Percentiles rank a stretch among this genome's conserved stretches.
These are phyloP conservation scores for Ceratobasidium sp. DNA, from an alignment of 1,284 basidiomycete species.

Conservation along the genomic window DNA sequence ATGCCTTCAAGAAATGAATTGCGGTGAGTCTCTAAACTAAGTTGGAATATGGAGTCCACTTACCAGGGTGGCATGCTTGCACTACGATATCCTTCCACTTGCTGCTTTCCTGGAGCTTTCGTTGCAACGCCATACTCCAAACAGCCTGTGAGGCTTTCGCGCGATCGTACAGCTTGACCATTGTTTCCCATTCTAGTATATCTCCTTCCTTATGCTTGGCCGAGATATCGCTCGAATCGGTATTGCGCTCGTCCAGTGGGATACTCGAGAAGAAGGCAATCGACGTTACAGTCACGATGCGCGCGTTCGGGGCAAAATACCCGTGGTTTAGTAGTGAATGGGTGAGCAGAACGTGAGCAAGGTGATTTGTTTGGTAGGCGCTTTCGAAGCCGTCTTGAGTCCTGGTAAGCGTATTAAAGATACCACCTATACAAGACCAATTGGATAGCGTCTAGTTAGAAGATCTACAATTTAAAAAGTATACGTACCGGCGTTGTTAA, in stretches of 20 bases:
- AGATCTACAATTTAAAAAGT: neutral
- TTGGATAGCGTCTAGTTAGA: too few relatives aligned
- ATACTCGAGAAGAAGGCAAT: constrained; percentile 44
- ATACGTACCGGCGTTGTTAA: constrained; percentile 49
- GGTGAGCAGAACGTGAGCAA: constrained; percentile 36
- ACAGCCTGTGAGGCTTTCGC: constrained; percentile 47
- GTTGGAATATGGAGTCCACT: neutral
- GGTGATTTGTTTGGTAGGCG: constrained; percentile 44
- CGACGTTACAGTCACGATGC: constrained; percentile 48
- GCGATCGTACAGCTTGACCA: constrained; percentile 41
- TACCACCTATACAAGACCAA: constrained; percentile 33
- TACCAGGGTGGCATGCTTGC: constrained; percentile 49
- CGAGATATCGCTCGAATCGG: constrained; percentile 45
- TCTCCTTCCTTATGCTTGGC: constrained; percentile 40
- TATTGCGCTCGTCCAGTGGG: constrained; percentile 42
- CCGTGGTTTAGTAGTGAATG: constrained; percentile 44
- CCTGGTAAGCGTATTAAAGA: constrained; percentile 35
- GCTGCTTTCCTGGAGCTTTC: constrained; percentile 34
- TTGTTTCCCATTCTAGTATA: constrained; percentile 30
- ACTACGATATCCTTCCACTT: constrained; percentile 47
- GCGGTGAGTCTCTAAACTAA: neutral
- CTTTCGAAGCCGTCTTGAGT: constrained; percentile 47
- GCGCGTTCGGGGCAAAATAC: constrained; percentile 44
- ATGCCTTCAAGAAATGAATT: constrained; percentile 26
- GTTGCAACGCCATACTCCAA: constrained; percentile 46